Conservation (phyloP, 345 rosid species). For the Eutrema yunnanense region DNA sequence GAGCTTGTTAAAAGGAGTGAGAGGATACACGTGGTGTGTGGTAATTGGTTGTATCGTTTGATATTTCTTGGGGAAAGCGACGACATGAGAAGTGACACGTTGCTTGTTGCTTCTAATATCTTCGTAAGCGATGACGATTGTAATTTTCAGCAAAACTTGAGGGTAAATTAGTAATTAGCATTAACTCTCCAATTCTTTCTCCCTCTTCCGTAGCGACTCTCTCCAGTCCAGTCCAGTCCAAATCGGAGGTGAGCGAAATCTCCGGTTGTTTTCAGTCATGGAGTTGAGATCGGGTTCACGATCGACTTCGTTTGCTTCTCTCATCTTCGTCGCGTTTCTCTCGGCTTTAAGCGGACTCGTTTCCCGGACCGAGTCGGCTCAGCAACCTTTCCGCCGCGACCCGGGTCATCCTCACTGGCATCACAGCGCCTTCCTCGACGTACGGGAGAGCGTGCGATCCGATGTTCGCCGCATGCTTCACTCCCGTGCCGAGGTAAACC, state of each 20-base stretch:
- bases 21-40: not conserved
- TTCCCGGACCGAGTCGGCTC: slow-evolving; percentile 46
- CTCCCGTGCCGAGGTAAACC: slow-evolving; percentile 88
- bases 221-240: slow-evolving; percentile 21
- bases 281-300: slow-evolving; percentile 27
- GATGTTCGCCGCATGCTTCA: slow-evolving; percentile 94
- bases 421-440: slow-evolving; percentile 97
- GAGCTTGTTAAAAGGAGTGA: slow-evolving; percentile 21
- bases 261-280: slow-evolving; percentile 28
- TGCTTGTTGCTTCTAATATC: slow-evolving; percentile 24
- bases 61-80: slow-evolving; percentile 14
- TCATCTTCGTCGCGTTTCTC: slow-evolving; percentile 5
- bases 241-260: slow-evolving; percentile 21
- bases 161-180: slow-evolving; percentile 17
- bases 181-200: not conserved
- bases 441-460: slow-evolving; percentile 75
- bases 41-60: not conserved
- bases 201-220: slow-evolving; percentile 5
- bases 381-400: slow-evolving; percentile 78
- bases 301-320: not conserved
- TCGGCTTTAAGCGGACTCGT: slow-evolving; percentile 35
- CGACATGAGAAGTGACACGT: slow-evolving; percentile 28
- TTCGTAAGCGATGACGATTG: slow-evolving; percentile 21
- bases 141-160: not conserved
- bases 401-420: slow-evolving; percentile 98